These are phyloP conservation scores for Colletotrichum scovillei DNA, from an alignment of 2,329 filamentous ascomycete genomes.

Conservation along the genomic window DNA sequence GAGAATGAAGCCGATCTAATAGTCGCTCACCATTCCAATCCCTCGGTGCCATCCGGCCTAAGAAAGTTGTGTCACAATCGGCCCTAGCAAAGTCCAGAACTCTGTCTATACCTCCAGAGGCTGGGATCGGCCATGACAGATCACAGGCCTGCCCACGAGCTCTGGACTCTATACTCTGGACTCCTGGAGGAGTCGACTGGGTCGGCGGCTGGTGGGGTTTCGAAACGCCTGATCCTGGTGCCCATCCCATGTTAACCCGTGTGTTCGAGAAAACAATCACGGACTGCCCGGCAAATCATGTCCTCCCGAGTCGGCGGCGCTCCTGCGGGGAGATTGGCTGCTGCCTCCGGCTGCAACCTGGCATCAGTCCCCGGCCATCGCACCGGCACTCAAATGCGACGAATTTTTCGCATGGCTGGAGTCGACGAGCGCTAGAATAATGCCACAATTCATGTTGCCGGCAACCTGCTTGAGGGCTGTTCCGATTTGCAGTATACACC, in stretches of 20 bases:
- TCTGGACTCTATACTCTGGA: background rate
- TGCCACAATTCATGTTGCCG: constrained; percentile 8
- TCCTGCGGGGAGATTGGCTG: constrained; percentile 13
- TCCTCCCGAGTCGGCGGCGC: background rate
- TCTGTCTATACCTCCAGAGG: background rate
- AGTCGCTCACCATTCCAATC: constrained; percentile 7
- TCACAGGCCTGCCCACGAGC: constrained; percentile 9
- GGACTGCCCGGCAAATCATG: constrained; percentile 20
- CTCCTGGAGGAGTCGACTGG: background rate
- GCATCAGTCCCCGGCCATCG: background rate
- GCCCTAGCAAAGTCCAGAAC: constrained; percentile 7
- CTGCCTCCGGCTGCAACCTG: constrained; percentile 12
- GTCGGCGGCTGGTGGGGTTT: constrained; percentile 20
- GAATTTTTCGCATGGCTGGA: background rate
- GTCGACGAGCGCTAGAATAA: constrained; percentile 7
- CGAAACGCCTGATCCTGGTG: constrained; percentile 15
- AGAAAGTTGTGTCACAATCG: background rate
- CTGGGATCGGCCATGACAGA: constrained; percentile 20
- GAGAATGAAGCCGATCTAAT: background rate
- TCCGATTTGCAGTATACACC: background rate
- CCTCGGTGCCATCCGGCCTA: background rate
- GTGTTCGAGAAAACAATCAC: background rate
- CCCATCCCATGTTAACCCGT: constrained; percentile 21
- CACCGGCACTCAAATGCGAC: background rate
- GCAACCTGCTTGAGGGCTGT: background rate